Evolutionary conservation across 2,329 filamentous ascomycete genomes (phyloP), one percentile per base, ranked within the genome.

Genomic region (Esteya vermicola): DNA sequence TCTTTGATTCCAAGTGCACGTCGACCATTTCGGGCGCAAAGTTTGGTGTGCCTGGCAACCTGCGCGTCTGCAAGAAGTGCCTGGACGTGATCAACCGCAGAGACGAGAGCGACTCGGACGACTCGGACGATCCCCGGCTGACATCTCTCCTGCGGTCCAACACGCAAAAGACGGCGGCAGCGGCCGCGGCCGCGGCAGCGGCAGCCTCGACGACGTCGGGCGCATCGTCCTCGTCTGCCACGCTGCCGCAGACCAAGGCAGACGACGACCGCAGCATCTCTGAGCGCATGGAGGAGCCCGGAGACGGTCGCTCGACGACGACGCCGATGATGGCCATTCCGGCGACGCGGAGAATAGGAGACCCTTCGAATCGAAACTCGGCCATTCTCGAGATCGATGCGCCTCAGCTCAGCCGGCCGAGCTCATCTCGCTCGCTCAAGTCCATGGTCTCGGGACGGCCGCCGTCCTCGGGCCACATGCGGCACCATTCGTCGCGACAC

Each of bases 1-100:
- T 98, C 33, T 98, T 98, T 53, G 91, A 96, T 57, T 84, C 85
- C 5, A 93, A 93, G 57, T 98, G 91, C 60, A 98, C 89, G 1
- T 82, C 82, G 6, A 78, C 89, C n/a, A 85, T 96, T 20, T 75
- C 85, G 6, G 91, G 89, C 6, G 75, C 82, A 47, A 78, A 80
- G 37, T 96, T 98, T 56, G 88, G 85, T 14, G 85, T 95, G 37
- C 75, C 78, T 36, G 83, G 85, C 7, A 84, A 78, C 13, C 67
- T 98, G 32, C 74, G 89, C 43, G 85, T 98, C 12, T 98, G 91
- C 63, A 94, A 88, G 51, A 85, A 84, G 19, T 98, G 91, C 52
- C 78, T 96, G 49, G 75, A 77, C 40, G 86, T 96, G 53, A 93
- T 98, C 49, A 85, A 88, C 49, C 82, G 85, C 30, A 80, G 89